Percentiles rank a stretch among this genome's conserved stretches.
phyloP scores from a whole-genome alignment of 2,329 filamentous ascomycete species.

The Beauveria scarabaeidicola region DNA sequence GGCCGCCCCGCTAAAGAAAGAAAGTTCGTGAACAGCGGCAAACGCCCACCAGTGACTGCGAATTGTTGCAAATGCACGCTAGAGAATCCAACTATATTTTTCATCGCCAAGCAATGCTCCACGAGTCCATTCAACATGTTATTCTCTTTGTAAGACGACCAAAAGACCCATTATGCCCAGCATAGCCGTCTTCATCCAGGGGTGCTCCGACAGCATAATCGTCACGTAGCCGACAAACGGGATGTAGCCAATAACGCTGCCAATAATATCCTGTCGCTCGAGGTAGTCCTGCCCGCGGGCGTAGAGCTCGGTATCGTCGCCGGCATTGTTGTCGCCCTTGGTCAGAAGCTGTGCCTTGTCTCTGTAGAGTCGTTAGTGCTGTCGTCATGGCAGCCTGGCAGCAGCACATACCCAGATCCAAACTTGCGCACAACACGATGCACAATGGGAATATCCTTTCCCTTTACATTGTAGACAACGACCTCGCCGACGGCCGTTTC shows the following conservation, averaged over 20 bases:
- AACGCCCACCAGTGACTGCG: too few relatives aligned
- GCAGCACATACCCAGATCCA: constrained; percentile 41
- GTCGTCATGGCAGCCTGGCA: not conserved
- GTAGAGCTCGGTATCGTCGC: constrained; percentile 84
- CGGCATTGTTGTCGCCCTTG: constrained; percentile 93
- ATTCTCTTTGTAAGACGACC: constrained; percentile 89
- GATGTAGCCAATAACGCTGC: constrained; percentile 83
- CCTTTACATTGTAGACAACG: constrained; percentile 71
- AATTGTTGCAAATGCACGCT: not conserved
- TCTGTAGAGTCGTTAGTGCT: constrained; percentile 23
- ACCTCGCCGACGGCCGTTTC: constrained; percentile 49
- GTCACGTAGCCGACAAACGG: constrained; percentile 96
- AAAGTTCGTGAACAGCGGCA: too few relatives aligned
- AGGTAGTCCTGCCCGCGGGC: constrained; percentile 81
- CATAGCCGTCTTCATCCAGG: constrained; percentile 94
- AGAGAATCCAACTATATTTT: not conserved
- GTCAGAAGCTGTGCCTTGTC: constrained; percentile 68
- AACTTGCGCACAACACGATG: constrained; percentile 79
- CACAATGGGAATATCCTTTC: constrained; percentile 96
- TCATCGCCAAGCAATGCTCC: not conserved
- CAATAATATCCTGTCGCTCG: constrained; percentile 81
- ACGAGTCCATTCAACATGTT: not conserved
- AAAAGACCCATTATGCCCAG: constrained; percentile 89
- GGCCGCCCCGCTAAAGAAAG: too few relatives aligned
- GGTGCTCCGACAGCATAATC: constrained; percentile 88